Evolutionary conservation across 140 eudicot genomes (phyloP), one percentile per base, ranked within the genome.

Genomic region (Cichorium intybus): DNA sequence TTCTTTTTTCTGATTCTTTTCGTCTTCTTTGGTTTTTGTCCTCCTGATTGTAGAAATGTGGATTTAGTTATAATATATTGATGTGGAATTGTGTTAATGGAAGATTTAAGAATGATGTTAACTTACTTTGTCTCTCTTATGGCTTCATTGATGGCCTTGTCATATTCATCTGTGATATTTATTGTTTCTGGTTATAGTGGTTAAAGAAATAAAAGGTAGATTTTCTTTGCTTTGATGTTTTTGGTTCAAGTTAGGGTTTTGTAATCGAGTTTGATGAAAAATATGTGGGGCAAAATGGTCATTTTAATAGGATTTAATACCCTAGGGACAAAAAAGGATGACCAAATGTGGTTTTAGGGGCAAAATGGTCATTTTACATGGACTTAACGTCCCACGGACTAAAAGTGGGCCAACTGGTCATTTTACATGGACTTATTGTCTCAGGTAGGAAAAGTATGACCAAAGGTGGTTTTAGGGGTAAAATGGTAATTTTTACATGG

Each of bases 111-210:
- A 43, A 0, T 43, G 15, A 31, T 31, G 7, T 2, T 31, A 68
- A 80, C 86, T 68, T 76, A 83, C 96, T 81, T 82, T 63, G 82
- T 56, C 67, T 62, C 63, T 55, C 80, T 56, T 56, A 88, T 77
- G 24, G 95, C 99, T 60, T 85, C 90, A 20, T 70, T 63, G 55
- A 92, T 88, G 58, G 74, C 82, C 77, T 69, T 80, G 75, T 88
- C 97, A 59, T 71, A 85, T 28, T 75, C 90, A 66, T 83, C 99
- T 88, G 93, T 79, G 68, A 56, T 71, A 24, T 43, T 37, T 69
- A 76, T 35, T 15, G 20, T 29, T 58, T 29, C 3, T 58, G 0
- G 31, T 58, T 31, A 3, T 57, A 17, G 17, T 57, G 17, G 10
- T 48, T 26, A 6, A 2, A 6, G 4, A 56, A 56, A 14, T 47